Evolutionary conservation across 805 yeast species (phyloP).

Genomic region (Debaryomyces prosopidis): DNA sequence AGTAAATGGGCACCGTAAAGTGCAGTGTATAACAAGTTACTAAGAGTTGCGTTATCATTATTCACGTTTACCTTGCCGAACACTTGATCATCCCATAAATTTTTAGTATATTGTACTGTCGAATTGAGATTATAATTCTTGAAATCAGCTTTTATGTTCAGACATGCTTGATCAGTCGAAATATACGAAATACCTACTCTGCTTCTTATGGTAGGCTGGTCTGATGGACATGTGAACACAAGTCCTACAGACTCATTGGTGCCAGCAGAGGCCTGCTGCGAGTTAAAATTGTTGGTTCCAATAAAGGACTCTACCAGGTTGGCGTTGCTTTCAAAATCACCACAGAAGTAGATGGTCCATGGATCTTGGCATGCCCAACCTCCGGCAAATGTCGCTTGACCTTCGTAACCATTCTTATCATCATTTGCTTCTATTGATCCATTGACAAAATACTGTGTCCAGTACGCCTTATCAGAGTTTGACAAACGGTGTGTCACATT

Average conservation of each 20-base stretch:
- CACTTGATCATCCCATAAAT: constrained; percentile 22
- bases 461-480: constrained; percentile 27
- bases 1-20: constrained; percentile 30
- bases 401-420: constrained; percentile 19
- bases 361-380: constrained; percentile 32
- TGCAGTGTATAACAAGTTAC: constrained; percentile 18
- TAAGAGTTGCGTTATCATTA: constrained; percentile 10
- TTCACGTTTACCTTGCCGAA: constrained; percentile 21
- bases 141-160: constrained; percentile 19
- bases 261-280: constrained; percentile 3
- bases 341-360: constrained; percentile 31
- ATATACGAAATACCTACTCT: constrained; percentile 31
- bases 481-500: constrained; percentile 28
- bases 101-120: constrained; percentile 10
- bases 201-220: constrained; percentile 6
- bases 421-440: constrained; percentile 19
- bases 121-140: constrained; percentile 13
- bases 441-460: constrained; percentile 31
- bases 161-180: constrained; percentile 27
- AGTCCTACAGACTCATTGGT: constrained; percentile 22
- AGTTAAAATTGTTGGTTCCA: neutral
- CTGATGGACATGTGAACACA: constrained; percentile 19
- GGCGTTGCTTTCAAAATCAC: constrained; percentile 22
- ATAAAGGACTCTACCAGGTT: constrained; percentile 12
- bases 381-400: constrained; percentile 23